Conservation (phyloP, 2,329 filamentous ascomycete genomes). For the Colletotrichum echinochloae region DNA sequence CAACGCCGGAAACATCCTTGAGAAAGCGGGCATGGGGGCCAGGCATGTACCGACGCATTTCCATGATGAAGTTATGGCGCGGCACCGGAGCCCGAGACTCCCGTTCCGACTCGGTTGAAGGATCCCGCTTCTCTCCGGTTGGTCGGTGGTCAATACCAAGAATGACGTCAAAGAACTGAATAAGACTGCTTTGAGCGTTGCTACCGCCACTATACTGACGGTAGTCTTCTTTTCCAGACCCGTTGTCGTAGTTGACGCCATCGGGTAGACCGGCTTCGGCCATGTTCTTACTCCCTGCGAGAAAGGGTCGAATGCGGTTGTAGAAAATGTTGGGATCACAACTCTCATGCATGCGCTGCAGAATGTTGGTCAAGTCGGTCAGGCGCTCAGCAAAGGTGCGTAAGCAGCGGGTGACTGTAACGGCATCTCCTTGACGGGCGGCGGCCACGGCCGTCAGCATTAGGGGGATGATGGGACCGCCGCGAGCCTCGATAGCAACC, state of each 20-base stretch:
- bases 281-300: slow-evolving; percentile 99
- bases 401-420: slow-evolving; percentile 82
- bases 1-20: slow-evolving; percentile 79
- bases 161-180: slow-evolving; percentile 96
- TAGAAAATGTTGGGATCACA: slow-evolving; percentile 97
- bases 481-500: slow-evolving; percentile 93
- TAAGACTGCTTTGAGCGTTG: slow-evolving; percentile 95
- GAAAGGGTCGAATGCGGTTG: slow-evolving; percentile 92
- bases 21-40: slow-evolving; percentile 92
- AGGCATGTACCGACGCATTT: slow-evolving; percentile 98
- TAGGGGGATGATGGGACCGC: slow-evolving; percentile 85
- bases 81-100: slow-evolving; percentile 54
- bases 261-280: slow-evolving; percentile 88
- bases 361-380: slow-evolving; percentile 82
- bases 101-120: slow-evolving; percentile 58
- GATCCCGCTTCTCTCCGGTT: slow-evolving; percentile 77
- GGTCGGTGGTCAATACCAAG: slow-evolving; percentile 91
- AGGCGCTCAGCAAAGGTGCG: slow-evolving; percentile 86
- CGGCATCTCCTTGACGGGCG: slow-evolving; percentile 75
- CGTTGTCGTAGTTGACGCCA: slow-evolving; percentile 89
- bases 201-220: slow-evolving; percentile 92
- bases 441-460: slow-evolving; percentile 91
- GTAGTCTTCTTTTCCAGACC: slow-evolving; percentile 74
- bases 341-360: slow-evolving; percentile 93
- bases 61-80: slow-evolving; percentile 90